phyloP scores from a whole-genome alignment of 2,329 filamentous ascomycete genomes.

The Neurospora sp. region DNA sequence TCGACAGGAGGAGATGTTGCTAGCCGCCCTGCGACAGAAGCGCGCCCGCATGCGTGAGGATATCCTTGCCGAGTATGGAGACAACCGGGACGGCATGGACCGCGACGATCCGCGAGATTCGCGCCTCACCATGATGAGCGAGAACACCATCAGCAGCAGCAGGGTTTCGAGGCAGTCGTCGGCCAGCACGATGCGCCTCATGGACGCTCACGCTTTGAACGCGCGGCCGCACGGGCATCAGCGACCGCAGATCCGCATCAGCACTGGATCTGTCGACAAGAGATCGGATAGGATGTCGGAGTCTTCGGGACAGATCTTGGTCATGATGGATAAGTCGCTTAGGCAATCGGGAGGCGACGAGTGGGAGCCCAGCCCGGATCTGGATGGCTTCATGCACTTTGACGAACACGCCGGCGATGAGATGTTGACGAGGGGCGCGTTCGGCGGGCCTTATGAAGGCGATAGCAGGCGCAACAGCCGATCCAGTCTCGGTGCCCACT shows the following conservation, averaged over 20 bases:
- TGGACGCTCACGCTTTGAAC: conserved; percentile 8
- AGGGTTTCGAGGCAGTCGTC: conserved; percentile 17
- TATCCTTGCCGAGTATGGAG: conserved; percentile 33
- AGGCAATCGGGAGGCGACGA: conserved; percentile 8
- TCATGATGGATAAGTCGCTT: conserved; percentile 15
- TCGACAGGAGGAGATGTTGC: conserved; percentile 47
- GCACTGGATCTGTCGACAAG: conserved; percentile 3
- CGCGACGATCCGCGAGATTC: conserved; percentile 5
- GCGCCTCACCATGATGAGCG: conserved; percentile 11
- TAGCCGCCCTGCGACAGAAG: conserved; percentile 47
- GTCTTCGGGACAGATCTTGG: conserved; percentile 13
- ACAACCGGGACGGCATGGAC: conserved; percentile 16
- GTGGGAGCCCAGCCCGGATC: conserved; percentile 18
- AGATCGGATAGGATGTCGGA: conserved; percentile 13
- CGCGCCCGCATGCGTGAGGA: conserved; percentile 45
- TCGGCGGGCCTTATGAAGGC: not conserved
- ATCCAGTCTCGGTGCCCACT: conserved; percentile 9
- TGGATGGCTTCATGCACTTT: conserved; percentile 20
- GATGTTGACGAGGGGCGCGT: not conserved
- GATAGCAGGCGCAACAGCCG: conserved; percentile 8
- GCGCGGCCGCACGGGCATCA: conserved; percentile 12
- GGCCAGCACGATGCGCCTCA: conserved; percentile 15
- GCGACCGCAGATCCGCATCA: not conserved
- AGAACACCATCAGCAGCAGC: conserved; percentile 9
- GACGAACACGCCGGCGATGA: conserved; percentile 10